Evolutionary conservation across 805 yeast species (phyloP), one percentile per base, ranked within the genome.

Genomic region (Suhomyces emberorum): DNA sequence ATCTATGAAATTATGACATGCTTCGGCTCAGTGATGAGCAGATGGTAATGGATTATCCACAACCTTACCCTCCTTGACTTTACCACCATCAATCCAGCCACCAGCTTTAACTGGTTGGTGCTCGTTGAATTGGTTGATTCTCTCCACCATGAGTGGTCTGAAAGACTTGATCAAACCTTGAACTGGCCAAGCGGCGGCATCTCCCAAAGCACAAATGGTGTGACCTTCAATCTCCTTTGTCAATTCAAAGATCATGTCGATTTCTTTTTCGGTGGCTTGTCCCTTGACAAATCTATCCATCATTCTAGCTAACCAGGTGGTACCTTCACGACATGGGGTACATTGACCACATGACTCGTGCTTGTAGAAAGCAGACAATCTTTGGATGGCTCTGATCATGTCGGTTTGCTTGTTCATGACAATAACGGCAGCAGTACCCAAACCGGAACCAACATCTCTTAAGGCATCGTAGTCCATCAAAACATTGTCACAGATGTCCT

Each of bases 331-430:
- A 68, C 95, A 87, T 41, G 95, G 95, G 3, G 95, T 87, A 70
- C 95, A 87, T 69, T 87, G 95, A 41, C 95, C 95, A 69, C 95
- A 87, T 6, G 93, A 83, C 72, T 87, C 95, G 66, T 87, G 95
- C 70, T 83, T 84, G 71, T 85, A 87, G 63, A 87, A 87, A 29
- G 84, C 79, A 29, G 91, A 63, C 54, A 87, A 77, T 63, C 95
- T 76, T 65, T 87, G 95, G 59, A 87, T 87, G 49, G 91, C 93
- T 47, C 88, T 75, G 43, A 87, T 78, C 37, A 87, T 78, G 59
- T 87, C 95, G 25, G 95, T 83, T 52, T 81, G 79, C 69, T 85
- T 83, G 72, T 86, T 83, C 86, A 87, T 80, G 43, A 87, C 95
- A 60, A 87, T 87, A 39, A 87, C 95, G 11, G 95, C 95, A 26